Base-by-base conservation (phyloP, 352 stramenopile species). In the Globisporangium okanoganense region DNA sequence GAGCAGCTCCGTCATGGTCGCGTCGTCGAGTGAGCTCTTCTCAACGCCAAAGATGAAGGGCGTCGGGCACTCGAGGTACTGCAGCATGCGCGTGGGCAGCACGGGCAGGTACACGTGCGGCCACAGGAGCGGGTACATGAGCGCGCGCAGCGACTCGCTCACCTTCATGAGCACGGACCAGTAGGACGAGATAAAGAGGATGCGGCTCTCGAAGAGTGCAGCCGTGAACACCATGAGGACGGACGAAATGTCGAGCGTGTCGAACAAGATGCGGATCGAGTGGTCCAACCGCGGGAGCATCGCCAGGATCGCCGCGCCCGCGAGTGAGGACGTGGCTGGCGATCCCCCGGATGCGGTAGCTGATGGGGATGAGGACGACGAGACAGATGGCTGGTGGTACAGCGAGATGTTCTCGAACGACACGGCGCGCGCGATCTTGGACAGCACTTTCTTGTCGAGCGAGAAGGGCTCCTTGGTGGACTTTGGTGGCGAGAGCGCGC, bases 101-200 rank as follows among this genome's bases (percentile, higher is more conserved):
- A 96, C 74, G 0, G 85, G 87, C 7, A 92, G 65, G 64, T 95
- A 97, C 44, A 95, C 83, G 56, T 97, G 88, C 25, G 87, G 85
- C 88, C 88, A 97, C 18, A 84, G 69, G 18, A 97, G 61, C 5
- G 88, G 88, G 36, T 89, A 88, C 76, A 96, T 86, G n/a, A 97
- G 76, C 25, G 84, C 73, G 50, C 83, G 82, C 31, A 95, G 64
- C 0, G 85, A 82, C 60, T 95, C 87, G 55, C 71, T 72, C 16
- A 89, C 82, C 50, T 90, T 91, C 72, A 93, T 88, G 36, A 95
- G 68, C 58, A 93, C 84, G 1, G 86, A 94, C 12, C 87, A 62
- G 62, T 92, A 85, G 1, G 77, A 90, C 24, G 86, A 95, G 9
- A 94, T 74, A 55, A 95, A 76, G 36, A 95, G 64, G 45, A 95